Evolutionary conservation across 1,284 basidiomycete species (phyloP).

Genomic region (Apiotrichum sp.): DNA sequence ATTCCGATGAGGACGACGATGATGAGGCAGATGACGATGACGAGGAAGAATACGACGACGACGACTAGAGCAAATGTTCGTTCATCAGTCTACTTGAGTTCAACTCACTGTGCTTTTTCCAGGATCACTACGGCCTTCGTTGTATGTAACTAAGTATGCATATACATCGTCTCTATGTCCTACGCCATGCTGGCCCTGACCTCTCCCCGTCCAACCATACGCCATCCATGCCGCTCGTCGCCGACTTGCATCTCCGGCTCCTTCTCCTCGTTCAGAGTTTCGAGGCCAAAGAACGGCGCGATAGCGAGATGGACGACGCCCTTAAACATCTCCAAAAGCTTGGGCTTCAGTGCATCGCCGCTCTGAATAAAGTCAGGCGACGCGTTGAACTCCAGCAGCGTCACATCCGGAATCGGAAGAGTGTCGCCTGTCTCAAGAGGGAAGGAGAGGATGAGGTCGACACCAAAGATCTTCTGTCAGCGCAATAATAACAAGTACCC

Average conservation of each 20-base stretch:
- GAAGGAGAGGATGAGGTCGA: slow-evolving; percentile 78
- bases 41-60: neutral
- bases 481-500: slow-evolving; percentile 6
- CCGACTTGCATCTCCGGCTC: slow-evolving; percentile 26
- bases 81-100: no score
- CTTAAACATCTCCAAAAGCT: slow-evolving; percentile 74
- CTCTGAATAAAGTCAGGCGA: slow-evolving; percentile 95
- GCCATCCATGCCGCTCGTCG: slow-evolving; percentile 39
- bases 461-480: slow-evolving; percentile 61
- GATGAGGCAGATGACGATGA: slow-evolving; percentile 4
- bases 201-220: slow-evolving; percentile 39
- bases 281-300: slow-evolving; percentile 53
- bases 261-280: slow-evolving; percentile 9
- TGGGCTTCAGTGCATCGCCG: slow-evolving; percentile 65
- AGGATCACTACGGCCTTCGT: no score
- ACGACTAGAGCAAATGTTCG: neutral
- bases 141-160: no score
- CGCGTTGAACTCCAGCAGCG: slow-evolving; percentile 85
- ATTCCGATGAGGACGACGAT: slow-evolving; percentile 8
- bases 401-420: slow-evolving; percentile 55
- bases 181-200: slow-evolving; percentile 23
- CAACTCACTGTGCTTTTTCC: no score
- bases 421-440: slow-evolving; percentile 8
- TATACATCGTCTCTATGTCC: neutral
- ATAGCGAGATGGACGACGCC: slow-evolving; percentile 65